Percentiles rank a stretch among this genome's conserved stretches.
Conservation (phyloP, 257 asterid species). For the Buddleja alternifolia region DNA sequence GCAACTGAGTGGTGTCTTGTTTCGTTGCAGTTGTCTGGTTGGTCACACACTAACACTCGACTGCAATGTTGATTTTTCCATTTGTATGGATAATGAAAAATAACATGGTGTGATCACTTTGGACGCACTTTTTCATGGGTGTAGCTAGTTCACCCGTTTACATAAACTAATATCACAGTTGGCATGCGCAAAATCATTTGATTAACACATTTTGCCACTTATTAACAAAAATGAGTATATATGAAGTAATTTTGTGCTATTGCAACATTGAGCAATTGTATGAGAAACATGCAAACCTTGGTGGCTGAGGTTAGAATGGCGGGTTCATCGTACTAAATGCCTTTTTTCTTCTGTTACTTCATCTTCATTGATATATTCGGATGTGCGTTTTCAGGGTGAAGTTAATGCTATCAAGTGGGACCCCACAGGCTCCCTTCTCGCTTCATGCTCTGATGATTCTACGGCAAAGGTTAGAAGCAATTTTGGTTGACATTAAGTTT, state of each 20-base stretch:
- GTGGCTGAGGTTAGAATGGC: background rate
- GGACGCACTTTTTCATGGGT: too few relatives aligned
- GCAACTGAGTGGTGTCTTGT: too few relatives aligned
- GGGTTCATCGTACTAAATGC: conserved; percentile 8
- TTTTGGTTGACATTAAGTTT: conserved; percentile 17
- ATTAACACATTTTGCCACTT: background rate
- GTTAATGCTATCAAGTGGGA: conserved; percentile 99
- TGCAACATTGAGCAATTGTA: background rate
- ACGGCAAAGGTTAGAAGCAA: conserved; percentile 77
- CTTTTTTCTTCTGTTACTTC: conserved; percentile 15
- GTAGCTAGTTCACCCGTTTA: too few relatives aligned
- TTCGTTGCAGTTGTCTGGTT: too few relatives aligned
- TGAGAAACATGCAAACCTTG: background rate
- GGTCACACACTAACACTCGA: too few relatives aligned
- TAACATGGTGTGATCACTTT: too few relatives aligned
- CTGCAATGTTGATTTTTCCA: too few relatives aligned
- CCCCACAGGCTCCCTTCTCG: conserved; percentile 86
- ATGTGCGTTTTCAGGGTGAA: conserved; percentile 65
- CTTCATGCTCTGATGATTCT: conserved; percentile 96
- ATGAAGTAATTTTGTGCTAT: background rate
- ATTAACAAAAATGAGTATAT: background rate
- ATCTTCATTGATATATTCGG: conserved; percentile 27
- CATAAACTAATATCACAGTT: too few relatives aligned
- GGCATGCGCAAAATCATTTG: too few relatives aligned
- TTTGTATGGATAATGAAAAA: too few relatives aligned